Evolutionary conservation across 2,329 filamentous ascomycete genomes (phyloP).

Genomic region (Paradendryphiella salina): DNA sequence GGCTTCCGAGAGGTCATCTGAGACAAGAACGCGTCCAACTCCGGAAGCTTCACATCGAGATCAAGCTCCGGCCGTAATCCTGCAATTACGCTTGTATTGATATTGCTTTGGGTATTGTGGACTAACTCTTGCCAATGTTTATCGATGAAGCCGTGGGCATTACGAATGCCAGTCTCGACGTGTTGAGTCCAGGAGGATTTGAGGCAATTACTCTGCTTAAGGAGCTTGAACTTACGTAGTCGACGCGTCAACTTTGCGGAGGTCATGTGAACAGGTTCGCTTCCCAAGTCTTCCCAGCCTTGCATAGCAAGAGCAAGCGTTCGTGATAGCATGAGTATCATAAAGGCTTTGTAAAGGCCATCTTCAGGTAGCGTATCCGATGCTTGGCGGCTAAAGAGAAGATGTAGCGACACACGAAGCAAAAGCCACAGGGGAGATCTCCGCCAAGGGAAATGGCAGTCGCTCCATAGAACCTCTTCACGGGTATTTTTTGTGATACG

Average conservation of each 20-base stretch:
- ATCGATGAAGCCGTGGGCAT: constrained; percentile 15
- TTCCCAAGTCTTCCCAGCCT: constrained; percentile 7
- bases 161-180: constrained; percentile 2
- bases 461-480: constrained; percentile 57
- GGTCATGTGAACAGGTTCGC: constrained; percentile 17
- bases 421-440: constrained; percentile 61
- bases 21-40: constrained; percentile 24
- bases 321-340: constrained; percentile 57
- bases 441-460: constrained; percentile 52
- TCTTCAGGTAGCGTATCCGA: background rate
- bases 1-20: constrained; percentile 8
- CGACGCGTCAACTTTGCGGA: constrained; percentile 30
- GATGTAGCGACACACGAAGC: constrained; percentile 57
- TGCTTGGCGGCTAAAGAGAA: constrained; percentile 33
- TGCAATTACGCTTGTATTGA: constrained; percentile 6
- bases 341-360: constrained; percentile 56
- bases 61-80: constrained; percentile 20
- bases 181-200: constrained; percentile 7
- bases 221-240: constrained; percentile 27
- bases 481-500: constrained; percentile 58
- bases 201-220: constrained; percentile 8
- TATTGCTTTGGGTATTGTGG: background rate
- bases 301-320: constrained; percentile 7
- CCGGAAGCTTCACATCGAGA: constrained; percentile 21
- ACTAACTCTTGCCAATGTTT: constrained; percentile 15